These are phyloP conservation scores for Pseudogymnoascus pannorum DNA, from an alignment of 2,329 filamentous ascomycete genomes.

Conservation along the genomic window DNA sequence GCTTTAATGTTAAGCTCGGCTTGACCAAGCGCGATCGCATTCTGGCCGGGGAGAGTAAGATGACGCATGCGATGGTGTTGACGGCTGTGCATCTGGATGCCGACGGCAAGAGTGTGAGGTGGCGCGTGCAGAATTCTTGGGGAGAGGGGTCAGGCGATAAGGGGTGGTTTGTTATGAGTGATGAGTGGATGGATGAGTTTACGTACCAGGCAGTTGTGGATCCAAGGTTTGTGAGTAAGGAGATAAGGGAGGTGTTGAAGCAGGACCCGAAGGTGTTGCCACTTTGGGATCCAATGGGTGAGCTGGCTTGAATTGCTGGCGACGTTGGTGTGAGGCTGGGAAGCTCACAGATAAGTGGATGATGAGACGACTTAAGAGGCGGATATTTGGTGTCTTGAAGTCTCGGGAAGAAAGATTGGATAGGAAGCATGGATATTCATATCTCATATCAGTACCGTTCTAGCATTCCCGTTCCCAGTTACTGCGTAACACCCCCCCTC, in stretches of 20 bases:
- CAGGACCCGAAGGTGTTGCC: constrained; percentile 65
- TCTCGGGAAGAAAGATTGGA: not conserved
- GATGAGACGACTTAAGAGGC: not conserved
- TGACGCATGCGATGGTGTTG: constrained; percentile 92
- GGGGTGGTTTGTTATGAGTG: constrained; percentile 86
- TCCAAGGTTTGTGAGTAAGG: constrained; percentile 55
- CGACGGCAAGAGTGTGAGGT: constrained; percentile 59
- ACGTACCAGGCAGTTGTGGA: constrained; percentile 83
- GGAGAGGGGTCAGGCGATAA: constrained; percentile 61
- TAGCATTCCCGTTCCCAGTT: not conserved
- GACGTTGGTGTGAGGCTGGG: not conserved
- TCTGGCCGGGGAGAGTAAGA: constrained; percentile 65
- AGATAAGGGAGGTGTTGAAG: constrained; percentile 62
- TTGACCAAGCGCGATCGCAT: constrained; percentile 72
- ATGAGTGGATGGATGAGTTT: constrained; percentile 73
- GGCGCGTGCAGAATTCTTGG: constrained; percentile 88
- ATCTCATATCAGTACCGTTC: not conserved
- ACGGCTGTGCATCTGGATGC: constrained; percentile 75
- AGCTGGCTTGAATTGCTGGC: constrained; percentile 46
- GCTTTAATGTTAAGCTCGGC: constrained; percentile 68
- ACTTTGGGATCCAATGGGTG: constrained; percentile 75
- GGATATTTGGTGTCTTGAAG: not conserved
- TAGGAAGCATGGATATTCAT: not conserved
- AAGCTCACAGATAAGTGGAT: not conserved
- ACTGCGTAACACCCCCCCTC: not conserved